These are phyloP conservation scores for Fusarium sp. DNA, from an alignment of 2,329 filamentous ascomycete species.

Conservation along the genomic window DNA sequence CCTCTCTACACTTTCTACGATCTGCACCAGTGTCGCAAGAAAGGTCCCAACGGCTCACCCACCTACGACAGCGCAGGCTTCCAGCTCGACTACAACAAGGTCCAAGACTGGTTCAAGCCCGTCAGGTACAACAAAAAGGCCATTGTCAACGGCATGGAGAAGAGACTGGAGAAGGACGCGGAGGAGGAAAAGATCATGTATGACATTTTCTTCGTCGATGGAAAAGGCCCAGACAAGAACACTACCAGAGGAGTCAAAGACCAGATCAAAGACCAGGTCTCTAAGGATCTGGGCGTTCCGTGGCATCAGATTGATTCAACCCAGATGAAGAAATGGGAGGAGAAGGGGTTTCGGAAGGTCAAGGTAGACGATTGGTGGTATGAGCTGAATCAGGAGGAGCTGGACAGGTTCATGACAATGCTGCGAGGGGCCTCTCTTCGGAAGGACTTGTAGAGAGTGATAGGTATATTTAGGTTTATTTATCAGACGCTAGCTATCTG, in stretches of 20 bases:
- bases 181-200: slow-evolving; percentile 1
- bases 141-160: slow-evolving; percentile 18
- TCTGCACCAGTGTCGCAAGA: slow-evolving; percentile 29
- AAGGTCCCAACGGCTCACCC: slow-evolving; percentile 26
- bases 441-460: not conserved
- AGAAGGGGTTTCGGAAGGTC: slow-evolving; percentile 20
- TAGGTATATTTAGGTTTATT: too few species aligned
- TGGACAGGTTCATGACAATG: not conserved
- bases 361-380: slow-evolving; percentile 25
- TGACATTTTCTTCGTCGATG: slow-evolving; percentile 16
- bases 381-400: slow-evolving; percentile 26
- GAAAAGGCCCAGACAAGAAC: slow-evolving; percentile 1
- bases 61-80: slow-evolving; percentile 32
- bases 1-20: slow-evolving; percentile 8
- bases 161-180: not conserved
- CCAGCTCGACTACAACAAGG: slow-evolving; percentile 36
- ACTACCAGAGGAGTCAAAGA: not conserved
- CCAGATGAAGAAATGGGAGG: slow-evolving; percentile 13
- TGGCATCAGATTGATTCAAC: slow-evolving; percentile 31
- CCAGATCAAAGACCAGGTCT: slow-evolving; percentile 33
- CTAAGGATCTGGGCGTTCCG: slow-evolving; percentile 27
- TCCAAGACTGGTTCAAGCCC: slow-evolving; percentile 32
- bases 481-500: too few species aligned
- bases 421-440: not conserved
- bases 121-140: slow-evolving; percentile 16